Evolutionary conservation across 768 basidiomycete genomes (phyloP).

Genomic region (Pisolithus orientalis): DNA sequence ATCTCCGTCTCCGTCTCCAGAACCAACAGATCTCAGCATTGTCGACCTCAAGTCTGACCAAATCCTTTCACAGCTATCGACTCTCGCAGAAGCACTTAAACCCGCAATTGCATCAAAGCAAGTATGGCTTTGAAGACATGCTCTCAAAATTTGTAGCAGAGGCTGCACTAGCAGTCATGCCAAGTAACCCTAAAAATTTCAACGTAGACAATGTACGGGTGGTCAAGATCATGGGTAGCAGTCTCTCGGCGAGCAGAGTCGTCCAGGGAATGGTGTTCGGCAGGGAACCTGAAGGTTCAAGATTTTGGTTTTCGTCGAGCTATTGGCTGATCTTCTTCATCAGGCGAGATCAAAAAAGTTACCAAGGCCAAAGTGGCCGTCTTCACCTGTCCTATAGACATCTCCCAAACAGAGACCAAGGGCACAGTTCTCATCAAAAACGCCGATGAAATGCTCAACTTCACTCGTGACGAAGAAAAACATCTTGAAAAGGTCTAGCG

Average conservation of each 20-base stretch:
- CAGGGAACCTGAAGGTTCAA: slow-evolving; percentile 82
- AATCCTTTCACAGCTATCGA: slow-evolving; percentile 62
- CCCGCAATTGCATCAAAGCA: slow-evolving; percentile 97
- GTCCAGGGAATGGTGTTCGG: slow-evolving; percentile 99
- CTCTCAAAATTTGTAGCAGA: slow-evolving; percentile 85
- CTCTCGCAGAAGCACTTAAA: slow-evolving; percentile 71
- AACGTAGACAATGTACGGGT: slow-evolving; percentile 98
- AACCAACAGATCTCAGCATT: slow-evolving; percentile 43
- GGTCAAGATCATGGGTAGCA: slow-evolving; percentile 97
- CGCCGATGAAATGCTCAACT: slow-evolving; percentile 95
- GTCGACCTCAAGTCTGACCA: slow-evolving; percentile 60
- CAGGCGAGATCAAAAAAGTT: slow-evolving; percentile 79
- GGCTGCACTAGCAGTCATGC: slow-evolving; percentile 90
- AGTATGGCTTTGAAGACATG: slow-evolving; percentile 88
- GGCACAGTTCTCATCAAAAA: slow-evolving; percentile 95
- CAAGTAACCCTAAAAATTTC: slow-evolving; percentile 81
- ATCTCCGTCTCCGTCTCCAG: slow-evolving; percentile 6
- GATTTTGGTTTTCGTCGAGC: neutral
- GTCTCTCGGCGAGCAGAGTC: slow-evolving; percentile 75
- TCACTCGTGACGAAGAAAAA: slow-evolving; percentile 92
- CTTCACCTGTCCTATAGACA: slow-evolving; percentile 88
- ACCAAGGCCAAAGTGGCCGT: slow-evolving; percentile 89
- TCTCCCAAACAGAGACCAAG: slow-evolving; percentile 97
- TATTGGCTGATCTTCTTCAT: neutral
- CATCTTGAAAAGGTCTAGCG: slow-evolving; percentile 77